Percentiles rank a stretch among this genome's conserved stretches.
Evolutionary conservation across 73 alveolate genomes (phyloP).

Genomic region (Breviolum minutum): DNA sequence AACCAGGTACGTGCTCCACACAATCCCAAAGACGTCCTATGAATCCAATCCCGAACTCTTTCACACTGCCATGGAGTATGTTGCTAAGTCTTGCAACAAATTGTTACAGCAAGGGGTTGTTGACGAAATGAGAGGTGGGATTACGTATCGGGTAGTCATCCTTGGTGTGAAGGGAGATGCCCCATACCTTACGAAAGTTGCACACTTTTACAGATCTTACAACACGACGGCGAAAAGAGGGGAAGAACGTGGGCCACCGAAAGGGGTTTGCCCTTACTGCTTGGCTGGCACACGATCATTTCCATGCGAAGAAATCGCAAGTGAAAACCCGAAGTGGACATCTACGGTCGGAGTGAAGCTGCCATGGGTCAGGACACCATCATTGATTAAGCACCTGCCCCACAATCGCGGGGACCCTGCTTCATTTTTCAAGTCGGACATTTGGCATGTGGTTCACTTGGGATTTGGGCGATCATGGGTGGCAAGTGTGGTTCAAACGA

Average conservation of each 20-base stretch:
- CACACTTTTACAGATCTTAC: not conserved
- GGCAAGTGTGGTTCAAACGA: not conserved
- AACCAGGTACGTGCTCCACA: not conserved
- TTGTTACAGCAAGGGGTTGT: not conserved
- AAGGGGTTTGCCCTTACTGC: slow-evolving; percentile 8
- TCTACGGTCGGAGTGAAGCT: not conserved
- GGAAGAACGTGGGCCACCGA: not conserved
- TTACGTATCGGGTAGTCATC: not conserved
- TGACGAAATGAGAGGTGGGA: not conserved
- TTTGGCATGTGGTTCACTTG: slow-evolving; percentile 28
- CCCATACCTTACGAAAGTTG: not conserved
- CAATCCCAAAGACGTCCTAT: not conserved
- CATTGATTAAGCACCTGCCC: not conserved
- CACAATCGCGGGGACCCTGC: slow-evolving; percentile 5
- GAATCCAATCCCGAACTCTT: not conserved
- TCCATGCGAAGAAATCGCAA: not conserved
- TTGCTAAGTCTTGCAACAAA: not conserved
- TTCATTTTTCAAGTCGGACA: not conserved
- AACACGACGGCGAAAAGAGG: not conserved
- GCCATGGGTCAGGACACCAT: not conserved
- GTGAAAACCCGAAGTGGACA: not conserved
- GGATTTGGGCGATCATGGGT: not conserved
- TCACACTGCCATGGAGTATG: not conserved
- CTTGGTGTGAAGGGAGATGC: slow-evolving; percentile 22
- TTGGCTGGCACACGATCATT: not conserved